phyloP scores from a whole-genome alignment of 2,329 filamentous ascomycete genomes.

The Hortaea sp. region DNA sequence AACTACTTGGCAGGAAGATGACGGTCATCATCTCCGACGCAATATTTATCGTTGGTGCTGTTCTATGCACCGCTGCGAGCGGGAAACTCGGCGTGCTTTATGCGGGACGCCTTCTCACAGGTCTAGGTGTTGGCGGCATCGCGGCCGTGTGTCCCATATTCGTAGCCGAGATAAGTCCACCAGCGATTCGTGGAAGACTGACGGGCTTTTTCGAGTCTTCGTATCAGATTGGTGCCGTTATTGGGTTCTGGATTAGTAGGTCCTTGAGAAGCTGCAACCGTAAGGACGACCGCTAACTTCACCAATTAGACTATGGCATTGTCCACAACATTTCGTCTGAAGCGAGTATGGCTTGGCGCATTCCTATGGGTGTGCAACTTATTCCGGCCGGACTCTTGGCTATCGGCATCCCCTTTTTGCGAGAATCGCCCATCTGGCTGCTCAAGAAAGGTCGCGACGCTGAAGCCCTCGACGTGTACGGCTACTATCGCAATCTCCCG shows the following conservation, averaged over 20 bases:
- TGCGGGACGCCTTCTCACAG: conserved; percentile 27
- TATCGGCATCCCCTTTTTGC: conserved; percentile 7
- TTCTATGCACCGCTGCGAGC: conserved; percentile 35
- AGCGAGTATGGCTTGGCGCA: conserved; percentile 15
- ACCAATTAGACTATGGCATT: conserved; percentile 19
- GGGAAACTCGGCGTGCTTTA: conserved; percentile 36
- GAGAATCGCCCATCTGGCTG: neutral
- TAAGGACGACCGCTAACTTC: neutral
- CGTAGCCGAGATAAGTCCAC: conserved; percentile 22
- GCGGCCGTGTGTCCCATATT: conserved; percentile 27
- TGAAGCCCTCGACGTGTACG: conserved; percentile 6
- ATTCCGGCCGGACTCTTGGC: conserved; percentile 24
- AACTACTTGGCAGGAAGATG: conserved; percentile 41
- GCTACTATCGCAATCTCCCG: conserved; percentile 13
- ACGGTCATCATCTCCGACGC: conserved; percentile 38
- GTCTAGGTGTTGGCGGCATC: conserved; percentile 25
- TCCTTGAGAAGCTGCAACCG: neutral
- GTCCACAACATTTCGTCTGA: conserved; percentile 18
- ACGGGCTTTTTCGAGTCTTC: conserved; percentile 25
- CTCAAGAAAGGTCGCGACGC: conserved; percentile 1
- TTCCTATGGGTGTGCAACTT: conserved; percentile 25
- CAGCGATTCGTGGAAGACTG: conserved; percentile 25
- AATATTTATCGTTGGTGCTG: conserved; percentile 36
- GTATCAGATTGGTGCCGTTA: conserved; percentile 25
- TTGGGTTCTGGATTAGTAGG: conserved; percentile 22